Conservation (phyloP, 1,284 basidiomycete species). For the Boletellus deceptivus region DNA sequence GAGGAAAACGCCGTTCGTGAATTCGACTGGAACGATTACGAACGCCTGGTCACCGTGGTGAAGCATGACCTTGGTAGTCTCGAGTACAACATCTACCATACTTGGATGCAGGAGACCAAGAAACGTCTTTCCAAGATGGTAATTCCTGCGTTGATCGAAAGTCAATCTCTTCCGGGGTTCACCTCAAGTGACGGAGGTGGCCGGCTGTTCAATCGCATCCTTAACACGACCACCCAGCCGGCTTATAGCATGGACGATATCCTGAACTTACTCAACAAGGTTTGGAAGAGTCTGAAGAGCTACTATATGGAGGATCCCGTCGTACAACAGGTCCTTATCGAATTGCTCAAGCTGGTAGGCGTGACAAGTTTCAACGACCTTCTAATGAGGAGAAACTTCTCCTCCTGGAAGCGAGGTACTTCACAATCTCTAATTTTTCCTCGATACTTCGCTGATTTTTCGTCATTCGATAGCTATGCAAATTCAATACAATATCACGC, state of each 20-base stretch:
- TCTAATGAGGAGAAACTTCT: constrained; percentile 98
- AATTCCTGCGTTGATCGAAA: constrained; percentile 96
- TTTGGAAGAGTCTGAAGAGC: constrained; percentile 97
- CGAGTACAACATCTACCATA: constrained; percentile 99
- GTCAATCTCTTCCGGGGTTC: constrained; percentile 96
- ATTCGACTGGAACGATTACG: constrained; percentile 98
- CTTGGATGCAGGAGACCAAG: constrained; percentile 99
- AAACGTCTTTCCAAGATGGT: constrained; percentile 98
- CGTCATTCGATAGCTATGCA: constrained; percentile 77
- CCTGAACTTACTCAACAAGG: constrained; percentile 94
- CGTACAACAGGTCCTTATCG: constrained; percentile 95
- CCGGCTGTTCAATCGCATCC: constrained; percentile 89
- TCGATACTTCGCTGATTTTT: constrained; percentile 1
- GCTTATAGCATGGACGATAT: constrained; percentile 99
- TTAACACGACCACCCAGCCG: constrained; percentile 82
- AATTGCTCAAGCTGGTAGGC: constrained; percentile 94
- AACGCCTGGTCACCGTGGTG: constrained; percentile 93
- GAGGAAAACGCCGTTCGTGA: constrained; percentile 88
- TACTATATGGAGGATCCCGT: constrained; percentile 99
- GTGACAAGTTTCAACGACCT: constrained; percentile 99
- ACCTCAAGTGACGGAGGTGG: constrained; percentile 94
- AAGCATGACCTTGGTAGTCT: constrained; percentile 98
- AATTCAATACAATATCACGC: constrained; percentile 98
- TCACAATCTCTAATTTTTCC: constrained; percentile 12
- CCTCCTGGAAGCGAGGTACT: constrained; percentile 98